Evolutionary conservation across 805 yeast species (phyloP), one percentile per base, ranked within the genome.

Genomic region (Kodamaea kaohsiungensis): DNA sequence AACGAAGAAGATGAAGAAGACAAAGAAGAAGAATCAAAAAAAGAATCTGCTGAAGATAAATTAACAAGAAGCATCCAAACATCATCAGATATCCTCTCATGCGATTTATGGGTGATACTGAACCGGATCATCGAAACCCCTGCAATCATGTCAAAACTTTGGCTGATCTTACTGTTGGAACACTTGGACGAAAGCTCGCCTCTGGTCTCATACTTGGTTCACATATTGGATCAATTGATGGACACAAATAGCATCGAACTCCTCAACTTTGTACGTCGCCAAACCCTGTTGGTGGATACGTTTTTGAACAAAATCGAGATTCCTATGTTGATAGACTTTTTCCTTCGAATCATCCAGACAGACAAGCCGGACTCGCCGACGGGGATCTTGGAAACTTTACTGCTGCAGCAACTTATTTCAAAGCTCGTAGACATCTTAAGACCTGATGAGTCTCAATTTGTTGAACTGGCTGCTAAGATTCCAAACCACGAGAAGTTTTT

Each of bases 261-360:
- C 83, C 73, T 73, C 57, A 83, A 70, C 72, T 93, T 89, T 65
- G 82, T 95, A 46, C 71, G 90, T 51, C 76, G 82, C 33, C 91
- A 88, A 65, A 79, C 82, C 1, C 75, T 79, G 60, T 75, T 95
- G 56, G 97, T 91, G 37, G 89, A 87, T 61, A 81, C 89, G 57
- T 91, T 93, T 67, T 76, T 93, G 70, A 80, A 80, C 52, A 97
- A 93, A 70, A 84, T 95, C 55, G 97, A 91, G 63, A 89, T 92
- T 55, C 97, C 98, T 2, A 91, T 97, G 49, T 71, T 95, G 55
- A 92, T 93, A 92, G 99, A 95, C 70, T 90, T 93, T 63, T 73
- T 95, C 54, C 76, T 95, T 53, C 88, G 93, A 67, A 86, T 95
- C 17, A 89, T 95, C 30, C 91, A 96, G 48, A 89, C 98, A 0